Conservation (phyloP, 2,329 filamentous ascomycete species). For the Cytospora leucostoma region DNA sequence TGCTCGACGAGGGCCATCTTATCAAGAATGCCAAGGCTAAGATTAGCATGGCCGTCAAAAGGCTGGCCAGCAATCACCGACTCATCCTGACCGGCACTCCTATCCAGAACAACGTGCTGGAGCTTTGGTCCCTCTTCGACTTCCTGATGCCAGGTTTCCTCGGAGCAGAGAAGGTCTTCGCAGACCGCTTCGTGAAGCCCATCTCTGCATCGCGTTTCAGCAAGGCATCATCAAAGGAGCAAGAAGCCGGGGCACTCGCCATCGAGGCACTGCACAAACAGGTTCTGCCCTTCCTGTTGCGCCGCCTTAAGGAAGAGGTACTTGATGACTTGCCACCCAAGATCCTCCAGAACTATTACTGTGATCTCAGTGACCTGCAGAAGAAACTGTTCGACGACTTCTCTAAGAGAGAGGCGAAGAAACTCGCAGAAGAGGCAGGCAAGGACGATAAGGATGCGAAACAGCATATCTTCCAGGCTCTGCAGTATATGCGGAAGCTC, state of each 20-base stretch:
- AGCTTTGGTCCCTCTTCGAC: conserved; percentile 97
- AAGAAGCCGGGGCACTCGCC: conserved; percentile 92
- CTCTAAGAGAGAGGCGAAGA: conserved; percentile 87
- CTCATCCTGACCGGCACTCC: conserved; percentile 97
- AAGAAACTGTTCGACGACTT: conserved; percentile 97
- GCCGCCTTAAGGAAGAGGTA: conserved; percentile 96
- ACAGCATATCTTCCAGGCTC: conserved; percentile 96
- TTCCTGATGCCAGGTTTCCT: conserved; percentile 99
- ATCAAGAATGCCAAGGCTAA: conserved; percentile 99
- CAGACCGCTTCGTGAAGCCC: conserved; percentile 91
- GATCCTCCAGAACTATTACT: conserved; percentile 99
- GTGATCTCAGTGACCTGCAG: conserved; percentile 92
- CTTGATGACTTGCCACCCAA: conserved; percentile 95
- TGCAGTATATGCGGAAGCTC: conserved; percentile 99
- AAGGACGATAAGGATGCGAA: conserved; percentile 90
- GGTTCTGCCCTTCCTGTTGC: conserved; percentile 91
- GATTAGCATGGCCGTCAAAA: conserved; percentile 90
- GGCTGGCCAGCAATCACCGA: conserved; percentile 85
- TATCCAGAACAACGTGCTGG: conserved; percentile 93
- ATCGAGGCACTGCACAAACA: conserved; percentile 99
- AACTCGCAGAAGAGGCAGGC: conserved; percentile 79
- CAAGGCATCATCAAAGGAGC: conserved; percentile 97
- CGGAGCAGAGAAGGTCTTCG: conserved; percentile 91
- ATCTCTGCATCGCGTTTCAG: conserved; percentile 93
- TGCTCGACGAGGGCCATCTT: conserved; percentile 94